A percentile compares a stretch with the other conserved stretches of the same genome.
Evolutionary conservation across 495 filamentous ascomycete genomes (phyloP).

Genomic region (Penicillium lagena): DNA sequence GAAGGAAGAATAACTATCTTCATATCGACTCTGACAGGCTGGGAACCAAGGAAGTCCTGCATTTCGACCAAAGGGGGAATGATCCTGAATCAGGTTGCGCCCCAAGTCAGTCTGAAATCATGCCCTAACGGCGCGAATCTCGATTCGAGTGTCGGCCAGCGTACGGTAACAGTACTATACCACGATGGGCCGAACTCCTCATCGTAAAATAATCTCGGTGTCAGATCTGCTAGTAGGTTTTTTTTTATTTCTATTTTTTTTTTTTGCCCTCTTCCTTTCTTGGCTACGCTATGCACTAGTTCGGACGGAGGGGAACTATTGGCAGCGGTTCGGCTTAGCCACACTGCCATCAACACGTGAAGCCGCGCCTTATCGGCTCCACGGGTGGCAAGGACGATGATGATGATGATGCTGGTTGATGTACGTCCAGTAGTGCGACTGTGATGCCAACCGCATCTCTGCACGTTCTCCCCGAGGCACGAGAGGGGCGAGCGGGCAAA

Average conservation of each 20-base stretch:
- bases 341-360: too few species aligned
- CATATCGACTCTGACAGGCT: constrained; percentile 6
- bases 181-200: constrained; percentile 16
- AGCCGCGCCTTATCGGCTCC: background rate
- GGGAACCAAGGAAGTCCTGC: constrained; percentile 1
- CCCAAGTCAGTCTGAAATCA: background rate
- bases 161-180: background rate
- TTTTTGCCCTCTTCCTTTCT: background rate
- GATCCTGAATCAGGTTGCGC: background rate
- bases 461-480: constrained; percentile 12
- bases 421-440: constrained; percentile 3
- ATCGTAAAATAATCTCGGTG: constrained; percentile 12
- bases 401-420: too few species aligned
- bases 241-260: background rate
- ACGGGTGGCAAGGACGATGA: background rate
- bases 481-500: background rate
- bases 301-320: too few species aligned
- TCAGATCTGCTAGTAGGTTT: constrained; percentile 11
- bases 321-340: too few species aligned
- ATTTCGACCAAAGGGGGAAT: constrained; percentile 5
- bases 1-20: constrained; percentile 9
- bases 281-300: too few species aligned
- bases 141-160: constrained; percentile 3
- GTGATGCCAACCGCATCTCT: constrained; percentile 13
- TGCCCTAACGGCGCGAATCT: background rate